A percentile compares a stretch with the other conserved stretches of the same genome.
Conservation (phyloP, 768 basidiomycete genomes). For the Cyclocybe cylindracea region DNA sequence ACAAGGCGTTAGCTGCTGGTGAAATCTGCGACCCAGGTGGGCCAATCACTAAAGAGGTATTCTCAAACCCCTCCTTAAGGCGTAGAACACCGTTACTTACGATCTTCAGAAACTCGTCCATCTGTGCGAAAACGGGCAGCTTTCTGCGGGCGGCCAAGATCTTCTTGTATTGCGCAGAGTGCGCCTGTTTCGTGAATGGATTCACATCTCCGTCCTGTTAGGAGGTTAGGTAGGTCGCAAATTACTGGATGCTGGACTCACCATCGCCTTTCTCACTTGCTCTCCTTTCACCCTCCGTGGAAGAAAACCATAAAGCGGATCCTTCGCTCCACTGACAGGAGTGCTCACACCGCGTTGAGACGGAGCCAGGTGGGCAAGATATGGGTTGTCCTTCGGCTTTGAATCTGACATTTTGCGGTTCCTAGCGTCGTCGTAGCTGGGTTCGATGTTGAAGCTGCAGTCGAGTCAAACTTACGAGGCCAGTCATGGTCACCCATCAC, state of each 20-base stretch:
- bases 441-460: background rate
- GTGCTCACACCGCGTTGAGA: conserved; percentile 32
- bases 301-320: conserved; percentile 75
- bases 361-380: conserved; percentile 49
- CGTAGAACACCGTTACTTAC: conserved; percentile 49
- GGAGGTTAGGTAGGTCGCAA: background rate
- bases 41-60: conserved; percentile 42
- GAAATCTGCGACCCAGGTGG: conserved; percentile 29
- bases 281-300: conserved; percentile 66
- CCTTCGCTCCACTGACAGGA: conserved; percentile 27
- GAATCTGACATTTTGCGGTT: conserved; percentile 5
- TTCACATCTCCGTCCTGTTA: conserved; percentile 53
- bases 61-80: conserved; percentile 45
- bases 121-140: conserved; percentile 88
- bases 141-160: conserved; percentile 85
- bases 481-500: no score
- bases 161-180: conserved; percentile 79
- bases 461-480: no score
- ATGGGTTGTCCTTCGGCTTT: conserved; percentile 46
- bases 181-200: conserved; percentile 84
- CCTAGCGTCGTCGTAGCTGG: background rate
- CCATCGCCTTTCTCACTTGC: conserved; percentile 72
- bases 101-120: conserved; percentile 90
- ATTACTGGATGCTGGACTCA: conserved; percentile 32
- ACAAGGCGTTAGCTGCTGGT: conserved; percentile 15